A percentile compares a stretch with the other conserved stretches of the same genome.
phyloP scores from a whole-genome alignment of 371 early-diverging fungal genomes.

The Mortierella sp. region DNA sequence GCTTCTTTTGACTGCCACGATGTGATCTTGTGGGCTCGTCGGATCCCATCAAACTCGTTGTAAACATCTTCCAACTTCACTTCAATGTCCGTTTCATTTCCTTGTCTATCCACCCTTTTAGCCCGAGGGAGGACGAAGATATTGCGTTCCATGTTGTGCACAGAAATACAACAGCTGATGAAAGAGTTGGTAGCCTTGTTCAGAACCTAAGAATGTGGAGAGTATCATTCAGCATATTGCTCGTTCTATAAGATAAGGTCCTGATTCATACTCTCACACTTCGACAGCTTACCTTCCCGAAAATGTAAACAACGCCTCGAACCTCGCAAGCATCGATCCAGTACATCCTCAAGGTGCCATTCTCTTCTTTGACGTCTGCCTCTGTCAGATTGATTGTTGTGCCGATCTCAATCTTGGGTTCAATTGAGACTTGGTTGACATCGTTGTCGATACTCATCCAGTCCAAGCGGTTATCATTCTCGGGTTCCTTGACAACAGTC shows the following conservation, averaged over 20 bases:
- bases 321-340: conserved; percentile 96
- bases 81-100: conserved; percentile 65
- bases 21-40: conserved; percentile 65
- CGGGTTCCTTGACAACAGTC: conserved; percentile 30
- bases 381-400: conserved; percentile 41
- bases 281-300: conserved; percentile 91
- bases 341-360: conserved; percentile 77
- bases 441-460: conserved; percentile 59
- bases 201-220: conserved; percentile 51
- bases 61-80: conserved; percentile 78
- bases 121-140: conserved; percentile 88
- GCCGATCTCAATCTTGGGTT: conserved; percentile 15
- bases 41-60: conserved; percentile 76
- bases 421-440: conserved; percentile 24
- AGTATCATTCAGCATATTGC: neutral
- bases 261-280: too few species aligned
- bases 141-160: conserved; percentile 86
- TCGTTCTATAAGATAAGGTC: too few species aligned
- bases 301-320: conserved; percentile 84
- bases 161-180: conserved; percentile 86
- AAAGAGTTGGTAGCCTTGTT: conserved; percentile 61
- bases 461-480: conserved; percentile 44
- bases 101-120: conserved; percentile 61
- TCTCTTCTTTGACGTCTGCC: conserved; percentile 58
- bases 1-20: conserved; percentile 73